Evolutionary conservation across 108 stramenopile genomes (phyloP).

Genomic region (Cyclotella sp.): DNA sequence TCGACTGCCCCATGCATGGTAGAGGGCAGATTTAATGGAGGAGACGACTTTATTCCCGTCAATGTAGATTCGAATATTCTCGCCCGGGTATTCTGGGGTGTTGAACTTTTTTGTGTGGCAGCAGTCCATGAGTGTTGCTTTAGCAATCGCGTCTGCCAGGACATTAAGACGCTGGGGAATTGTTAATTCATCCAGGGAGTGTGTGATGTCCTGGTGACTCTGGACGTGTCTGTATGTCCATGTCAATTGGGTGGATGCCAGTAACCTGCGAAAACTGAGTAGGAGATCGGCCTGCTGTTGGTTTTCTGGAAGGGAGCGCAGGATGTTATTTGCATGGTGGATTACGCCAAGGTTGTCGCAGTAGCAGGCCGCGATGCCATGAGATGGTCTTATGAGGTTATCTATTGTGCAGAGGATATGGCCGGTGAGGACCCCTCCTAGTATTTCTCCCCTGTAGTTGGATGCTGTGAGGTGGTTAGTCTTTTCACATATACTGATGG

Average conservation of each 20-base stretch:
- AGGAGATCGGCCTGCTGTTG: neutral
- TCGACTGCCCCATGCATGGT: neutral
- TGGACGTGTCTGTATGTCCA: neutral
- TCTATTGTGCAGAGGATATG: too few species aligned
- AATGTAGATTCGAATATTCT: neutral
- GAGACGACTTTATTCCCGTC: conserved; percentile 7
- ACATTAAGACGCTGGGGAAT: conserved; percentile 3
- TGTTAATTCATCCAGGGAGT: neutral
- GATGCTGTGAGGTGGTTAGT: neutral
- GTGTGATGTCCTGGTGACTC: neutral
- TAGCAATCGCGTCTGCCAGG: conserved; percentile 5
- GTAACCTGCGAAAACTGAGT: neutral
- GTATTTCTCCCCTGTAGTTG: conserved; percentile 18
- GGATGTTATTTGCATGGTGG: neutral
- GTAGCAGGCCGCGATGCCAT: too few species aligned
- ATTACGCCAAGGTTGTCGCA: conserved; percentile 4
- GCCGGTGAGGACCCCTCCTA: neutral
- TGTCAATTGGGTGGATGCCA: neutral
- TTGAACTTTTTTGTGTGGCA: neutral
- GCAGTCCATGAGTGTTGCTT: neutral
- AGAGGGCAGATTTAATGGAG: conserved; percentile 1
- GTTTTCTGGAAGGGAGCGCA: neutral
- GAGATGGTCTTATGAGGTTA: too few species aligned
- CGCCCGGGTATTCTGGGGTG: neutral
- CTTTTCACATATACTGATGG: neutral